phyloP scores from a whole-genome alignment of 805 yeast species.

The Candida rishiriensis region DNA sequence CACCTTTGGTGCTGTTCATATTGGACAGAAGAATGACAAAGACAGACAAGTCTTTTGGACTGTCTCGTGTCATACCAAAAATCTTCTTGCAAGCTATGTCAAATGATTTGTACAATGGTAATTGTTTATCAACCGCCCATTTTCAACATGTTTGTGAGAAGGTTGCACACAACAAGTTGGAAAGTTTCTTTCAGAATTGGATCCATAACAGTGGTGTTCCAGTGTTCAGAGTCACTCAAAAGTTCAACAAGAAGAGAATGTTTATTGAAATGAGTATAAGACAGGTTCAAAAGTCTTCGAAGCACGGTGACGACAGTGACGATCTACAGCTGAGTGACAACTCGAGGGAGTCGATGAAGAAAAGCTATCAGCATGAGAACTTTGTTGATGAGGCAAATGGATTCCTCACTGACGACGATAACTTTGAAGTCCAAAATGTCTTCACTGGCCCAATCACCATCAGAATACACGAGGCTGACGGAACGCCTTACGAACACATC shows the following conservation, averaged over 20 bases:
- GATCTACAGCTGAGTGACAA: slow-evolving; percentile 12
- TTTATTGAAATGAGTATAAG: slow-evolving; percentile 91
- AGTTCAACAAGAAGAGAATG: slow-evolving; percentile 90
- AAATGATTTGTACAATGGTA: slow-evolving; percentile 78
- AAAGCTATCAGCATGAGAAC: slow-evolving; percentile 27
- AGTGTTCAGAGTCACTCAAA: slow-evolving; percentile 78
- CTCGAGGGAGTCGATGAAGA: slow-evolving; percentile 11
- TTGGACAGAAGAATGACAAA: slow-evolving; percentile 92
- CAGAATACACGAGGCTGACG: slow-evolving; percentile 95
- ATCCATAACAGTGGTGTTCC: slow-evolving; percentile 87
- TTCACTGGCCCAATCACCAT: slow-evolving; percentile 96
- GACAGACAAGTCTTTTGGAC: slow-evolving; percentile 90
- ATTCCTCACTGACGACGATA: slow-evolving; percentile 39
- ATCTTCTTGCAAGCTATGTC: slow-evolving; percentile 92
- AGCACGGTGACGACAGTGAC: slow-evolving; percentile 13
- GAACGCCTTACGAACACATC: slow-evolving; percentile 97
- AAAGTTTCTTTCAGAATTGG: slow-evolving; percentile 89
- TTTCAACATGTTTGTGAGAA: slow-evolving; percentile 93
- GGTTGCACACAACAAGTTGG: slow-evolving; percentile 82
- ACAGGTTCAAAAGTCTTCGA: slow-evolving; percentile 71
- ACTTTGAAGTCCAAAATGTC: slow-evolving; percentile 40
- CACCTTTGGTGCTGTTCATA: slow-evolving; percentile 81
- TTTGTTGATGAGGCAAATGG: slow-evolving; percentile 44
- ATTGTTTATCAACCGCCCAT: slow-evolving; percentile 71
- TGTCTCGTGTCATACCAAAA: slow-evolving; percentile 87